Evolutionary conservation across 2,329 filamentous ascomycete genomes (phyloP).

Genomic region (Stagonosporopsis cucurbitacearum): DNA sequence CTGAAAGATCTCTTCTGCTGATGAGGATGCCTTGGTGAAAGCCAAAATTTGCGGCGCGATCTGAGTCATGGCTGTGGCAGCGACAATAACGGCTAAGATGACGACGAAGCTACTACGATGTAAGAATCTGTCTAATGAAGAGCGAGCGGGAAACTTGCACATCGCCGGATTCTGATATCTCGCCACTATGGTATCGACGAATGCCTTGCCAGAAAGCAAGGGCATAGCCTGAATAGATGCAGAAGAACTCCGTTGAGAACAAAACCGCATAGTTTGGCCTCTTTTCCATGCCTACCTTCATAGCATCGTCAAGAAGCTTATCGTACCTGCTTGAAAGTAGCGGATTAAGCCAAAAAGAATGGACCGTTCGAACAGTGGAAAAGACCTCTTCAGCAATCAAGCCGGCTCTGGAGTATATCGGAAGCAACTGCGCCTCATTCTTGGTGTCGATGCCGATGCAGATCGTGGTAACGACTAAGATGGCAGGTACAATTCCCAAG

Average conservation of each 20-base stretch:
- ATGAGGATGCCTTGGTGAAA: conserved; percentile 42
- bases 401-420: conserved; percentile 54
- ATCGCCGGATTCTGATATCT: conserved; percentile 56
- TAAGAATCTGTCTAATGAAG: neutral
- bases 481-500: conserved; percentile 56
- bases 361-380: conserved; percentile 57
- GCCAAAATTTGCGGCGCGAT: conserved; percentile 90
- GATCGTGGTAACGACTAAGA: conserved; percentile 40
- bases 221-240: conserved; percentile 54
- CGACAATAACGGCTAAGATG: conserved; percentile 45
- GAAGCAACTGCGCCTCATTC: conserved; percentile 46
- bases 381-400: conserved; percentile 60
- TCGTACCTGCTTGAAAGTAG: conserved; percentile 55
- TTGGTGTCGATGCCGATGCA: conserved; percentile 47
- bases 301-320: conserved; percentile 51
- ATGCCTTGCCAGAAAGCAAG: conserved; percentile 57
- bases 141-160: conserved; percentile 28
- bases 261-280: conserved; percentile 52
- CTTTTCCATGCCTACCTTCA: conserved; percentile 55
- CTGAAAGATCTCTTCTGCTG: conserved; percentile 43
- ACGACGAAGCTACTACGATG: conserved; percentile 29
- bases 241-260: conserved; percentile 53
- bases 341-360: conserved; percentile 54
- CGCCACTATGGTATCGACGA: conserved; percentile 62
- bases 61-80: conserved; percentile 76